Conservation (phyloP, 208 protist genomes). For the Leishmania mexicana region DNA sequence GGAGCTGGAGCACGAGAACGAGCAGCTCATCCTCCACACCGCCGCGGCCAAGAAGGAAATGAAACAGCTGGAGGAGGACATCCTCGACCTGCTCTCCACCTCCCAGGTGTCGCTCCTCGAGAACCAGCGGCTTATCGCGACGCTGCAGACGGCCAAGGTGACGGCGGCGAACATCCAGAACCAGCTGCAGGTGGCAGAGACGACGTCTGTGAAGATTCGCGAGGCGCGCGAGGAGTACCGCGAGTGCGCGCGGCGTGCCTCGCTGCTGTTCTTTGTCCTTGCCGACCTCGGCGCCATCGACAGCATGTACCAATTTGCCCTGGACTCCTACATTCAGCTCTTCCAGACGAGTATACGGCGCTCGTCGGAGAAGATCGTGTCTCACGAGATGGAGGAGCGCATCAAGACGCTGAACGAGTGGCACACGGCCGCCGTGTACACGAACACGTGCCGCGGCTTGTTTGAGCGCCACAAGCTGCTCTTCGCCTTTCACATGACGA, state of each 20-base stretch:
- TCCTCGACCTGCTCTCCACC: constrained; percentile 94
- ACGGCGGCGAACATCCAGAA: constrained; percentile 95
- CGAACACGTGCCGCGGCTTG: constrained; percentile 97
- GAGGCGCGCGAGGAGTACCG: constrained; percentile 96
- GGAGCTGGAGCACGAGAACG: constrained; percentile 98
- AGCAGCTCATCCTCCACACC: constrained; percentile 95
- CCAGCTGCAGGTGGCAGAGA: constrained; percentile 92
- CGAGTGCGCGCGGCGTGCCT: constrained; percentile 94
- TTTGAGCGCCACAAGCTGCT: constrained; percentile 99
- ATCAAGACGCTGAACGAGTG: constrained; percentile 96
- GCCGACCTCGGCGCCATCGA: constrained; percentile 97
- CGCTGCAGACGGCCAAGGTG: constrained; percentile 97
- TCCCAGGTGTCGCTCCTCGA: constrained; percentile 96
- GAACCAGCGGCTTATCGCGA: constrained; percentile 97
- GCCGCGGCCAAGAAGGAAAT: constrained; percentile 94
- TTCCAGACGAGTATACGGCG: constrained; percentile 97
- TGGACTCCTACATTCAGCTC: constrained; percentile 97
- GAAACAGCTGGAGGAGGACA: constrained; percentile 97
- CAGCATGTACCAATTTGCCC: constrained; percentile 99
- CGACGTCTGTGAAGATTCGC: constrained; percentile 97
- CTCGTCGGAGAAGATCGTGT: constrained; percentile 89
- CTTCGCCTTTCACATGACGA: constrained; percentile 99
- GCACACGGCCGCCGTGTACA: constrained; percentile 98
- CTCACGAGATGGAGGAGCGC: constrained; percentile 89
- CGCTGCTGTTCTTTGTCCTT: constrained; percentile 98